Conservation (phyloP, 768 basidiomycete species). For the Lyophyllum shimeji region DNA sequence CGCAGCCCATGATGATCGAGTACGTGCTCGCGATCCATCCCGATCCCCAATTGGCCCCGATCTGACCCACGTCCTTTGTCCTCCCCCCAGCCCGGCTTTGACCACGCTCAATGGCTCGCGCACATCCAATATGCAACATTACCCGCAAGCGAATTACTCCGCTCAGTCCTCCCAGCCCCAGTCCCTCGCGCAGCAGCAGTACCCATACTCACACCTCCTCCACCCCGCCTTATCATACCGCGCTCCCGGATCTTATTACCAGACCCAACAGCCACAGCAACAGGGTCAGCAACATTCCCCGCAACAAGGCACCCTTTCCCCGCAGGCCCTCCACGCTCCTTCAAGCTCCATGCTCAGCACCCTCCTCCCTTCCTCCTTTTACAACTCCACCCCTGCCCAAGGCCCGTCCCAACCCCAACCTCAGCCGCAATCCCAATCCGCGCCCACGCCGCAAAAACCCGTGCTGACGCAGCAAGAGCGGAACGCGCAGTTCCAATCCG, state of each 20-base stretch:
- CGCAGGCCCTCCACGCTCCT: conserved; percentile 66
- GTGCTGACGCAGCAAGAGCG: conserved; percentile 48
- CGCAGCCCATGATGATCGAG: conserved; percentile 66
- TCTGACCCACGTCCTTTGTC: conserved; percentile 3
- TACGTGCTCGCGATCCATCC: conserved; percentile 35
- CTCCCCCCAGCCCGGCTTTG: conserved; percentile 49
- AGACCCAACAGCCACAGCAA: conserved; percentile 25
- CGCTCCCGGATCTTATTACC: conserved; percentile 23
- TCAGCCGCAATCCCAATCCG: conserved; percentile 15
- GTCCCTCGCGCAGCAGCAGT: conserved; percentile 31
- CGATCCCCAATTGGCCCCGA: conserved; percentile 12
- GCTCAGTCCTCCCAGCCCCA: conserved; percentile 28
- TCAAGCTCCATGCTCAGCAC: conserved; percentile 43
- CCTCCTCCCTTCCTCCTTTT: conserved; percentile 32
- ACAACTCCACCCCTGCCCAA: conserved; percentile 7
- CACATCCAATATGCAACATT: conserved; percentile 32
- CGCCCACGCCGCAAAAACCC: conserved; percentile 25
- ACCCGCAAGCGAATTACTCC: conserved; percentile 43
- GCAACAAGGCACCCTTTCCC: conserved; percentile 67
- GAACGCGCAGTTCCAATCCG: conserved; percentile 50
- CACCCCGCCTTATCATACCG: conserved; percentile 23
- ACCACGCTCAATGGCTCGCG: conserved; percentile 52
- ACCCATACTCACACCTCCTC: conserved; percentile 46
- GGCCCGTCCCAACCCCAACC: conserved; percentile 5
- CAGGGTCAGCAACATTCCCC: conserved; percentile 25